phyloP scores from a whole-genome alignment of 2,329 filamentous ascomycete species.

The Ascochyta koolunga region DNA sequence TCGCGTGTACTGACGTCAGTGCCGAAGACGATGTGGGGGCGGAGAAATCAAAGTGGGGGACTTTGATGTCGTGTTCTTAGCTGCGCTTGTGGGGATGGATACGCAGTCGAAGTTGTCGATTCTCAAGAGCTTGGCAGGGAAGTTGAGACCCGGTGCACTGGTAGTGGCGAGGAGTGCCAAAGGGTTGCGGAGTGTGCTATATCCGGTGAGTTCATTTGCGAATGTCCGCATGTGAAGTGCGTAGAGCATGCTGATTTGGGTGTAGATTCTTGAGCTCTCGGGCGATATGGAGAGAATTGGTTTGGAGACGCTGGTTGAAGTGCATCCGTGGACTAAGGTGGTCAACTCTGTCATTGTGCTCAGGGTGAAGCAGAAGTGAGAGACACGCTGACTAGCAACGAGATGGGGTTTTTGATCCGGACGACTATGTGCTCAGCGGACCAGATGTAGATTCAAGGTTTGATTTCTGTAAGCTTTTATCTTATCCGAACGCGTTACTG shows the following conservation, averaged over 20 bases:
- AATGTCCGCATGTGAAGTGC: background rate
- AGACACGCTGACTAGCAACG: background rate
- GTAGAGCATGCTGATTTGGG: background rate
- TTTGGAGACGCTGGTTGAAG: constrained; percentile 51
- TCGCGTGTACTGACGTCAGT: constrained; percentile 46
- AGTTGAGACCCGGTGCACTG: constrained; percentile 52
- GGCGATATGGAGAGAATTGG: constrained; percentile 35
- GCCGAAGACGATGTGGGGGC: background rate
- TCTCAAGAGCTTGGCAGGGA: constrained; percentile 43
- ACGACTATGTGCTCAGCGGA: background rate
- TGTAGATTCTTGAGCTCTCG: constrained; percentile 49
- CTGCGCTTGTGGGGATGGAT: constrained; percentile 56
- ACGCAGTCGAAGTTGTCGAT: constrained; percentile 53
- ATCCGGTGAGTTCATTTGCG: constrained; percentile 49
- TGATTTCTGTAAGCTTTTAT: background rate
- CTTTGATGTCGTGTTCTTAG: constrained; percentile 58
- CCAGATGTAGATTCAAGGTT: background rate
- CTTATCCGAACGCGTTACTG: background rate
- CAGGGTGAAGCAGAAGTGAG: constrained; percentile 21
- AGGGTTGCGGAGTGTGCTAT: constrained; percentile 54
- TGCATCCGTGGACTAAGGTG: constrained; percentile 58
- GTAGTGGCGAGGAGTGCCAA: constrained; percentile 56
- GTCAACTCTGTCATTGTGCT: constrained; percentile 58
- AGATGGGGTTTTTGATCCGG: background rate
- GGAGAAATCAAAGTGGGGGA: constrained; percentile 29